Conservation (phyloP, 148 eudicot genomes). For the Gaultheria prostrata region DNA sequence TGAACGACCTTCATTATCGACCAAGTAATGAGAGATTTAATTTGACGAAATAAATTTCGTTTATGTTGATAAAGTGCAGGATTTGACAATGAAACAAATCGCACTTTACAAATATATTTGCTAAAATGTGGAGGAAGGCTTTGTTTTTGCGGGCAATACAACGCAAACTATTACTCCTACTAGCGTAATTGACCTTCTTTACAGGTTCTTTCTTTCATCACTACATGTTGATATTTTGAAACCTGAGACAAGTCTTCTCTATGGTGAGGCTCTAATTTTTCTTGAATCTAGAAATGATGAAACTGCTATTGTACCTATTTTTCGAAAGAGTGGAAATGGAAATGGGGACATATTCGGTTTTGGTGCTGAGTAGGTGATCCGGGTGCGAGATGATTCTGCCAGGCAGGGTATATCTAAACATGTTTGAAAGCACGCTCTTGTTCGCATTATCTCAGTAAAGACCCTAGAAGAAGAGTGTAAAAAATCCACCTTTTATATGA, state of each 20-base stretch:
- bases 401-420: slow-evolving; percentile 37
- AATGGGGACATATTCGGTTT: slow-evolving; percentile 54
- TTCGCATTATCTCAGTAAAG: background rate
- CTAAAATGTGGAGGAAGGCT: slow-evolving; percentile 69
- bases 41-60: slow-evolving; percentile 65
- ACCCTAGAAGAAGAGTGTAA: too few relatives aligned
- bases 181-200: slow-evolving; percentile 47
- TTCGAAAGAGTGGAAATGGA: slow-evolving; percentile 41
- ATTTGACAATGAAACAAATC: slow-evolving; percentile 68
- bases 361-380: slow-evolving; percentile 74
- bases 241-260: slow-evolving; percentile 54
- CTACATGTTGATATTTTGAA: slow-evolving; percentile 43
- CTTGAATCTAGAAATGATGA: slow-evolving; percentile 56
- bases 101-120: slow-evolving; percentile 63
- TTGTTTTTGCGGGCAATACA: slow-evolving; percentile 77
- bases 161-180: slow-evolving; percentile 88
- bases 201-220: slow-evolving; percentile 53
- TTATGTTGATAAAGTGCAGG: slow-evolving; percentile 86
- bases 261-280: slow-evolving; percentile 59
- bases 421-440: slow-evolving; percentile 57
- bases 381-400: slow-evolving; percentile 55
- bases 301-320: slow-evolving; percentile 55
- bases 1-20: slow-evolving; percentile 64
- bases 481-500: too few relatives aligned
- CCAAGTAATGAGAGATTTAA: slow-evolving; percentile 30